These are phyloP conservation scores for Leucosporidium scottii DNA, from an alignment of 768 basidiomycete genomes.

Conservation along the genomic window DNA sequence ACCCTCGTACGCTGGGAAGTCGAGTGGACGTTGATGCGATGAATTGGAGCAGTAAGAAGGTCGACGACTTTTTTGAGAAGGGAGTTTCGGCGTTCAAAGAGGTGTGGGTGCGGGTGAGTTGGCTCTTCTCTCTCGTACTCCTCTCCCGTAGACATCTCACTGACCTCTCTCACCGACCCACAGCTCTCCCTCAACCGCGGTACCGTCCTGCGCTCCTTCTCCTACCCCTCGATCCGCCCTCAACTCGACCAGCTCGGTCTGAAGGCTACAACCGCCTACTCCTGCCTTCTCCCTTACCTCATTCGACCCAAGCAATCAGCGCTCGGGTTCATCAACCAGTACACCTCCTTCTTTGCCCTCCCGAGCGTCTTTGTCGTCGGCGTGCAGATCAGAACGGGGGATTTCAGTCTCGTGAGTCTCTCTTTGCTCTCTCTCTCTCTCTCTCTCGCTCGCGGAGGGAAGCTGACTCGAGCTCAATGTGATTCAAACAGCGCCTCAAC, in stretches of 20 bases:
- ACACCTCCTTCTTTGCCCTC: conserved; percentile 20
- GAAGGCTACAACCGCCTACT: conserved; percentile 11
- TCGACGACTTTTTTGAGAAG: not conserved
- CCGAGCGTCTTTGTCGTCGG: conserved; percentile 24
- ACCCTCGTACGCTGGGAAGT: not conserved
- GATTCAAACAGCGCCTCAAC: not conserved
- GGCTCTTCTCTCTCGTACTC: not conserved
- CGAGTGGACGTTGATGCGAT: not conserved
- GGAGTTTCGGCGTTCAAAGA: not conserved
- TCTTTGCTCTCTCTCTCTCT: too few species aligned
- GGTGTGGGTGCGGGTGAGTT: not conserved
- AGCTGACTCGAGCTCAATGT: not conserved
- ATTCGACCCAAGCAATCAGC: conserved; percentile 19
- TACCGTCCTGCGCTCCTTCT: conserved; percentile 18
- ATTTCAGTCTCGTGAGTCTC: conserved; percentile 2
- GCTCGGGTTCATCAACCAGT: conserved; percentile 17
- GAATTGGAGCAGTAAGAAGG: not conserved
- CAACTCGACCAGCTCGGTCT: conserved; percentile 12
- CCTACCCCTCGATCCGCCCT: not conserved
- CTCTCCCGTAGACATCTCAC: not conserved
- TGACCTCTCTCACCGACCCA: not conserved
- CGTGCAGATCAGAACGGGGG: conserved; percentile 24
- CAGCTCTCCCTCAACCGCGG: conserved; percentile 29
- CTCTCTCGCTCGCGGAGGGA: too few species aligned
- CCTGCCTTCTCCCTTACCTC: conserved; percentile 25